phyloP scores from a whole-genome alignment of 805 yeast genomes.

The Pichia thaimueangensis region DNA sequence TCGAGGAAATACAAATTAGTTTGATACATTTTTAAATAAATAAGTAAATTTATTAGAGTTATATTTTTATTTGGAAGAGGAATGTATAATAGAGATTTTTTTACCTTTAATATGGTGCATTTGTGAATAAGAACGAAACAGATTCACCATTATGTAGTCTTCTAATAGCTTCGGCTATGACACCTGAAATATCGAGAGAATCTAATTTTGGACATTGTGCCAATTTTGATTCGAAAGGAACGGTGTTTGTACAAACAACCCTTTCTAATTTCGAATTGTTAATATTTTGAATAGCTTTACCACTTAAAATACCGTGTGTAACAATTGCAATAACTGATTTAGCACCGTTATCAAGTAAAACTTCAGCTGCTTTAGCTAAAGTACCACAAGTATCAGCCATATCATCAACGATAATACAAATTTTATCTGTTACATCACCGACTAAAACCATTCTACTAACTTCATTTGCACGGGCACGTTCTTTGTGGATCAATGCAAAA shows the following conservation, averaged over 20 bases:
- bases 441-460: slow-evolving; percentile 80
- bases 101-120: slow-evolving; percentile 50
- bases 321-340: slow-evolving; percentile 73
- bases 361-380: slow-evolving; percentile 74
- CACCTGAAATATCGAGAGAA: slow-evolving; percentile 64
- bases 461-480: slow-evolving; percentile 77
- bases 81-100: too few species aligned
- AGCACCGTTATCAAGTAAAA: slow-evolving; percentile 61
- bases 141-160: slow-evolving; percentile 86
- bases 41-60: too few species aligned
- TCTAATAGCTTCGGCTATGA: slow-evolving; percentile 75
- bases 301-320: slow-evolving; percentile 74
- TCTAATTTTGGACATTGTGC: slow-evolving; percentile 56
- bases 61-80: too few species aligned
- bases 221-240: slow-evolving; percentile 65
- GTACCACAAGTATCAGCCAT: slow-evolving; percentile 93
- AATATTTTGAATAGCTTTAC: slow-evolving; percentile 65
- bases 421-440: slow-evolving; percentile 73
- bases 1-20: too few species aligned
- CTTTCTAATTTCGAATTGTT: slow-evolving; percentile 60
- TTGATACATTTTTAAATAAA: too few species aligned
- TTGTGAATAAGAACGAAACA: slow-evolving; percentile 69
- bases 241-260: slow-evolving; percentile 75
- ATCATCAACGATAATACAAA: slow-evolving; percentile 76
- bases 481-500: slow-evolving; percentile 81